Evolutionary conservation across 2,329 filamentous ascomycete species (phyloP).

Genomic region (Colletotrichum cordylinicola): DNA sequence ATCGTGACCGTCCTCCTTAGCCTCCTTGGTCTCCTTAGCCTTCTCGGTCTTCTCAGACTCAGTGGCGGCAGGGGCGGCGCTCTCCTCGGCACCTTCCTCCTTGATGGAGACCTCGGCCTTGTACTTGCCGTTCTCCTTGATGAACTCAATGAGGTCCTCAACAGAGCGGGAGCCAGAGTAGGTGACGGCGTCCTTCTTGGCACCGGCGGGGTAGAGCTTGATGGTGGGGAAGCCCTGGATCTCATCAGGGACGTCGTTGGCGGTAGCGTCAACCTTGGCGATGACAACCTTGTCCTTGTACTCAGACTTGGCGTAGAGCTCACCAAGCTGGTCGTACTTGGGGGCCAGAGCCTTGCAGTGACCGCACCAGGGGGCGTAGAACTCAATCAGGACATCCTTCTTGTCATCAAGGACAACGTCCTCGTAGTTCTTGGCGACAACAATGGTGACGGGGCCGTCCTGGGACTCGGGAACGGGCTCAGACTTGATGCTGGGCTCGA

Average conservation of each 20-base stretch:
- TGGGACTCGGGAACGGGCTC: slow-evolving; percentile 95
- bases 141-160: slow-evolving; percentile 90
- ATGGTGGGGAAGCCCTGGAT: slow-evolving; percentile 98
- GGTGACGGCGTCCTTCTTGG: slow-evolving; percentile 83
- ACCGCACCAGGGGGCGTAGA: slow-evolving; percentile 99
- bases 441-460: slow-evolving; percentile 83
- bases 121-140: slow-evolving; percentile 95
- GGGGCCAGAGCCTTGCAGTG: slow-evolving; percentile 99
- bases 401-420: slow-evolving; percentile 88
- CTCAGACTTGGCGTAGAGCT: slow-evolving; percentile 77
- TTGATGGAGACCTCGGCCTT: slow-evolving; percentile 70
- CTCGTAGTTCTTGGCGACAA: slow-evolving; percentile 95
- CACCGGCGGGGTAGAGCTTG: slow-evolving; percentile 93
- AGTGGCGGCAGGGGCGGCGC: slow-evolving; percentile 55
- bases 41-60: slow-evolving; percentile 45
- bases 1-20: slow-evolving; percentile 64
- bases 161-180: slow-evolving; percentile 89
- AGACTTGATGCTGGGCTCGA: slow-evolving; percentile 97
- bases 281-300: slow-evolving; percentile 86
- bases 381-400: slow-evolving; percentile 98
- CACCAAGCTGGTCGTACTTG: slow-evolving; percentile 91
- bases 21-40: slow-evolving; percentile 49
- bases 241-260: slow-evolving; percentile 96
- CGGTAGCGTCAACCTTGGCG: slow-evolving; percentile 96
- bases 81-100: slow-evolving; percentile 61